Conservation (phyloP, 345 rosid species). For the Aethionema arabicum region DNA sequence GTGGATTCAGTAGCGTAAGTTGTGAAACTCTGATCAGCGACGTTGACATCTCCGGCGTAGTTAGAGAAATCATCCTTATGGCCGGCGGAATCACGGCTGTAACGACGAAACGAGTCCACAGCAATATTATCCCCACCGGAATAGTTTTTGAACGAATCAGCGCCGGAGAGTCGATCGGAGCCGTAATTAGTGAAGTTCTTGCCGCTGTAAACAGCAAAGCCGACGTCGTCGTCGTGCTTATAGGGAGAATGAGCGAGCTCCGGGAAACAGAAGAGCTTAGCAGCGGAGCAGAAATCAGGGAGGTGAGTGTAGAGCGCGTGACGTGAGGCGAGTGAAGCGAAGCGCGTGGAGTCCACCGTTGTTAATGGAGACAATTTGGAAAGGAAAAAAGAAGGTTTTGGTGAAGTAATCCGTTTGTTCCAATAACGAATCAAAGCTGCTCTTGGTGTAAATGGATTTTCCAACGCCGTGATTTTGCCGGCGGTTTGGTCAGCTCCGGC, state of each 20-base stretch:
- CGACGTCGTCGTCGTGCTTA: constrained; percentile 46
- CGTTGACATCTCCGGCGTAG: constrained; percentile 53
- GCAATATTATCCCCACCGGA: constrained; percentile 44
- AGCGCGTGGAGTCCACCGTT: constrained; percentile 58
- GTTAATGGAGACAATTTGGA: constrained; percentile 76
- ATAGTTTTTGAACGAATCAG: constrained; percentile 61
- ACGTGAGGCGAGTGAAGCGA: constrained; percentile 62
- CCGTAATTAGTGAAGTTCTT: constrained; percentile 82
- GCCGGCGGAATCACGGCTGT: constrained; percentile 54
- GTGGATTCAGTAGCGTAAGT: constrained; percentile 63
- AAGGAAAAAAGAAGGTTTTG: constrained; percentile 62
- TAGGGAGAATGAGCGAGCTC: constrained; percentile 43
- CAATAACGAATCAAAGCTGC: constrained; percentile 82
- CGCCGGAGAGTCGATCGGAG: constrained; percentile 44
- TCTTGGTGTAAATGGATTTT: constrained; percentile 66
- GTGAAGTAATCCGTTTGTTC: constrained; percentile 58
- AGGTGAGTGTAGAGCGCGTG: constrained; percentile 52
- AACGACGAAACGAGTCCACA: constrained; percentile 56
- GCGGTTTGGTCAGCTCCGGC: constrained; percentile 27
- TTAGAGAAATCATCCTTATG: constrained; percentile 43
- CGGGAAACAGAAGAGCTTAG: constrained; percentile 80
- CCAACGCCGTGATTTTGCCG: constrained; percentile 13
- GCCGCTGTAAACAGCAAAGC: constrained; percentile 46
- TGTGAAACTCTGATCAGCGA: constrained; percentile 68
- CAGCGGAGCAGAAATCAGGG: constrained; percentile 68